These are phyloP conservation scores for Kwoniella mangroviensis DNA, from an alignment of 768 basidiomycete genomes.

Conservation along the genomic window DNA sequence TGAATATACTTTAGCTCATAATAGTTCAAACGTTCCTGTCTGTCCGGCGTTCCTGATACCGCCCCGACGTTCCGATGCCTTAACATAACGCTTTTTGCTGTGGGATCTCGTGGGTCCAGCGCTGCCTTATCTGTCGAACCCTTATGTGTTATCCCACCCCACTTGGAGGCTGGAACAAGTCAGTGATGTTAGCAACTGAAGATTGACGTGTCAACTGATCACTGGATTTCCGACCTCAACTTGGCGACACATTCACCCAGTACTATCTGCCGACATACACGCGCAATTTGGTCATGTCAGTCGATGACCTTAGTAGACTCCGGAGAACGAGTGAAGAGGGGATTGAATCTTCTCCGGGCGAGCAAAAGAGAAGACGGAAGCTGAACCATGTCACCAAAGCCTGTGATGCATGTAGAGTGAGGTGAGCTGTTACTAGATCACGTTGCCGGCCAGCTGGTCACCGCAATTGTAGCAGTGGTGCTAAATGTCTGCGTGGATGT, in stretches of 20 bases:
- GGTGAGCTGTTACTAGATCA: neutral
- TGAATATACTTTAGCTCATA: too few relatives aligned
- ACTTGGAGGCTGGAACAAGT: too few relatives aligned
- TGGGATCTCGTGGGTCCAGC: too few relatives aligned
- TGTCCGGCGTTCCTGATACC: neutral
- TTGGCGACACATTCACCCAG: neutral
- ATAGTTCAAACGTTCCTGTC: neutral
- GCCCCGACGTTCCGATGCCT: too few relatives aligned
- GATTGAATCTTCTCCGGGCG: neutral
- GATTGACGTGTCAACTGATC: neutral
- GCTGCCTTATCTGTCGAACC: too few relatives aligned
- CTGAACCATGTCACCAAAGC: slow-evolving; percentile 10
- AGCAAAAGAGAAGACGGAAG: slow-evolving; percentile 8
- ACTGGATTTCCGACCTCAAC: neutral
- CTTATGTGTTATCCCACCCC: too few relatives aligned
- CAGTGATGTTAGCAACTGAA: too few relatives aligned
- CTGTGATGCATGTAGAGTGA: slow-evolving; percentile 10
- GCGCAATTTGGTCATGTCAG: neutral
- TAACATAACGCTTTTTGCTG: too few relatives aligned
- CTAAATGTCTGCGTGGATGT: neutral
- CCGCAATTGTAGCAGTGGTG: neutral
- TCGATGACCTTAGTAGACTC: neutral
- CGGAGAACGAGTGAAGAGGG: neutral
- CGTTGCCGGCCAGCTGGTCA: neutral
- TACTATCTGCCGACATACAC: neutral